Conservation (phyloP, 352 stramenopile genomes). For the Phytophthora brassicae region DNA sequence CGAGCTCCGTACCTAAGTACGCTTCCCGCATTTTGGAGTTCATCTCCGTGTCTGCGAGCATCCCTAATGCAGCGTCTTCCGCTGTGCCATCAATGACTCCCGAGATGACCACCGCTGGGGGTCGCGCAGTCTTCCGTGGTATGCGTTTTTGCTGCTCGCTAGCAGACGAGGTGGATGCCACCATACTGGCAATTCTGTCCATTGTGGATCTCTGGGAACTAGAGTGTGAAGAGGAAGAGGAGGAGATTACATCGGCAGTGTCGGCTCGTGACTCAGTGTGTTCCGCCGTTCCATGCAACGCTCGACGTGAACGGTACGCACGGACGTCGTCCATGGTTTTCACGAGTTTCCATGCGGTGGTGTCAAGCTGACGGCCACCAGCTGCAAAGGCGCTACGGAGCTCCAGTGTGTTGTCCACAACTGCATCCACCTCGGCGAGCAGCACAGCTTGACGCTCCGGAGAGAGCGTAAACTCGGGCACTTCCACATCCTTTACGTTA, state of each 20-base stretch:
- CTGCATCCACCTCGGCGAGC: conserved; percentile 28
- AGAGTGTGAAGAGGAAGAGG: conserved; percentile 30
- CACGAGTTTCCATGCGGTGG: conserved; percentile 40
- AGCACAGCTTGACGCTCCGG: conserved; percentile 22
- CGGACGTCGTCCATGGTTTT: conserved; percentile 42
- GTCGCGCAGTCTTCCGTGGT: conserved; percentile 25
- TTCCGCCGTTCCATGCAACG: conserved; percentile 26
- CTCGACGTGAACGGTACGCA: conserved; percentile 35
- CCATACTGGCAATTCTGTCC: conserved; percentile 28
- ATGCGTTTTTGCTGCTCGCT: conserved; percentile 21
- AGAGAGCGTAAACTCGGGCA: conserved; percentile 29
- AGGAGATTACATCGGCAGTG: conserved; percentile 23
- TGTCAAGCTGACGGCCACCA: conserved; percentile 33
- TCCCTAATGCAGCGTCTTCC: conserved; percentile 42
- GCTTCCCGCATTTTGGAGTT: conserved; percentile 40
- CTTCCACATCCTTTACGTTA: conserved; percentile 34
- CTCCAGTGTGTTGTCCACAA: conserved; percentile 39
- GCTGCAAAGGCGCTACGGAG: conserved; percentile 35
- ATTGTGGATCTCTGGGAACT: conserved; percentile 29
- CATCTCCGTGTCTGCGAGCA: conserved; percentile 42
- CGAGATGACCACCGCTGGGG: conserved; percentile 34
- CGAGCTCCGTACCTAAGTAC: conserved; percentile 41
- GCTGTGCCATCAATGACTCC: conserved; percentile 37
- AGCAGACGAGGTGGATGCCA: conserved; percentile 25
- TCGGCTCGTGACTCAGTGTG: conserved; percentile 25